Base-by-base conservation (phyloP, 2,329 filamentous ascomycete species). In the Scolecobasidium constrictum region DNA sequence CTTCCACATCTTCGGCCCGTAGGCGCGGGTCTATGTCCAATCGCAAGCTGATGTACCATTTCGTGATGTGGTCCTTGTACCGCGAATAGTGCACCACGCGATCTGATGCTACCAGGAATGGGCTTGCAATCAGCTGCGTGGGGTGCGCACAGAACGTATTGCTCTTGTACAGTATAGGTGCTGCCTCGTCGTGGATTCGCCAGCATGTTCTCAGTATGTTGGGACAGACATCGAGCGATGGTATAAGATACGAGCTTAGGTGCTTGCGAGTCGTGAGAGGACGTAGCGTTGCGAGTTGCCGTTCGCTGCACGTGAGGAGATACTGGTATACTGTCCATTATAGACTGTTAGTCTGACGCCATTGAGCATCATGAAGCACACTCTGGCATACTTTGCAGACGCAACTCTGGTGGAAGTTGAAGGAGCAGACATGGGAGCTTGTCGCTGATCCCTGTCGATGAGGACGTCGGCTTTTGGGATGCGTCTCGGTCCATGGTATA, bases 111-210 rank as follows among this genome's bases (percentile, higher is more conserved):
- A 50, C 59, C 21, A 71, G 59, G 42, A 65, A 63, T 1, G 71
- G 70, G 1, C 71, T 49, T 1, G 56, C 51, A 2, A 63, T 56
- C 0, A 74, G 61, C 2, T 72, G 64, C 4, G 58, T 59, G 0
- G 63, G 54, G 48, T 75, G 68, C 0, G 71, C 70, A 34, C 66
- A 56, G 58, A 73, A 74, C 26, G 59, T 61, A 53, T 72, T 69
- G 15, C 53, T 52, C n/a, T 61, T 60, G 52, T 73, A 75, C 6
- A 74, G 58, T 5, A 73, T 58, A 11, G 60, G 56, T 0, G 53
- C 53, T 1, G 60, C 64, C 57, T 71, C 68, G 15, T 49, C 21
- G 50, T 65, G 48, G 44, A 64, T 57, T 22, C 58, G 59, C 13
- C 56, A 57, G 52, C 62, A 69, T 5, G 65, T 65, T 3, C 47